A percentile compares a stretch with the other conserved stretches of the same genome.
These are phyloP conservation scores for Hirsutella minnesotensis DNA, from an alignment of 2,329 filamentous ascomycete genomes.

Conservation along the genomic window DNA sequence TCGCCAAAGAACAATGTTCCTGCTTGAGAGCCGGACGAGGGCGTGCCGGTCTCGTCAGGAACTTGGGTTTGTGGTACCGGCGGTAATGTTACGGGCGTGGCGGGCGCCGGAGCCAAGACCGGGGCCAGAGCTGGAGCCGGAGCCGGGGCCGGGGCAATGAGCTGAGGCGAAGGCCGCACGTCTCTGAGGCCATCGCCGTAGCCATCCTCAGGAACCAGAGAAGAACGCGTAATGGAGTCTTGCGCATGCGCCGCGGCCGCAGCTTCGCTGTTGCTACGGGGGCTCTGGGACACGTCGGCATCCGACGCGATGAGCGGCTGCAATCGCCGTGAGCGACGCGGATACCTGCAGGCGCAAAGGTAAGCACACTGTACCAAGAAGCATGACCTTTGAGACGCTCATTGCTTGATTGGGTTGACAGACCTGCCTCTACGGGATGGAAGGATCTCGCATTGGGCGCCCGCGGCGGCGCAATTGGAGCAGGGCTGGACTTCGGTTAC, in stretches of 20 bases:
- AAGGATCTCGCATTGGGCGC: slow-evolving; percentile 17
- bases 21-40: slow-evolving; percentile 9
- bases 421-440: slow-evolving; percentile 22
- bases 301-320: slow-evolving; percentile 7
- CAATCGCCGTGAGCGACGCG: slow-evolving; percentile 9
- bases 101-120: no score
- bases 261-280: slow-evolving; percentile 1
- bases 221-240: not conserved
- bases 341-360: slow-evolving; percentile 10
- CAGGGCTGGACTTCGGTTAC: slow-evolving; percentile 21
- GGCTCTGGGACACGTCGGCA: slow-evolving; percentile 3
- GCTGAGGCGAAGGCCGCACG: slow-evolving; percentile 1
- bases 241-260: slow-evolving; percentile 3
- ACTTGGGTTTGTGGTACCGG: slow-evolving; percentile 1
- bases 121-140: not conserved
- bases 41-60: slow-evolving; percentile 1
- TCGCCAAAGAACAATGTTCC: slow-evolving; percentile 24
- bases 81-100: not conserved
- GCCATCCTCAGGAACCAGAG: slow-evolving; percentile 1
- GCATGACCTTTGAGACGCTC: not conserved
- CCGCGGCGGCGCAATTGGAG: slow-evolving; percentile 16
- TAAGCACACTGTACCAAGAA: not conserved
- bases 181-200: not conserved
- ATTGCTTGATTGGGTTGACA: not conserved
- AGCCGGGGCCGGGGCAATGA: slow-evolving; percentile 1